Conservation (phyloP, 805 yeast genomes). For the Lipomyces yamadae region DNA sequence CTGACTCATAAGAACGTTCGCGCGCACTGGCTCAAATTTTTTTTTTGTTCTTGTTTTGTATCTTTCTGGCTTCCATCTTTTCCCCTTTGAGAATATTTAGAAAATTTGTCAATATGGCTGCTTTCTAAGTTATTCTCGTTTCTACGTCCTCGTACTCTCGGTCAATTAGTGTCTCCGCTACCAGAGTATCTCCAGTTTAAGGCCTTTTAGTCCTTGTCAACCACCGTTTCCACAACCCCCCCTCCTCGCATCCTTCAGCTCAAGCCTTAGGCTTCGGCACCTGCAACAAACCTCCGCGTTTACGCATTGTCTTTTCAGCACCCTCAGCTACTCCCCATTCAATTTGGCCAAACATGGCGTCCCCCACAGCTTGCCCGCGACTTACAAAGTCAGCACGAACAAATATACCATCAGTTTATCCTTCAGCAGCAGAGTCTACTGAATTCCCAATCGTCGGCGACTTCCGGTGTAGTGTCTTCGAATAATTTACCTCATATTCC, state of each 20-base stretch:
- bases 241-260: slow-evolving; percentile 11
- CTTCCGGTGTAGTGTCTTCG: slow-evolving; percentile 10
- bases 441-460: neutral
- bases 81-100: slow-evolving; percentile 10
- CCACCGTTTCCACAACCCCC: slow-evolving; percentile 9
- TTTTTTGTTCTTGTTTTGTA: slow-evolving; percentile 7
- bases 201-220: slow-evolving; percentile 11
- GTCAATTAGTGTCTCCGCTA: neutral
- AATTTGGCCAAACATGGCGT: slow-evolving; percentile 32
- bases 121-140: slow-evolving; percentile 21
- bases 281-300: slow-evolving; percentile 16
- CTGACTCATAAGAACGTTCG: slow-evolving; percentile 22
- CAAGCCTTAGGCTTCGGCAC: slow-evolving; percentile 16
- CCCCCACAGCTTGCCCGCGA: slow-evolving; percentile 19
- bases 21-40: slow-evolving; percentile 9
- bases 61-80: slow-evolving; percentile 1
- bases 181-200: slow-evolving; percentile 5
- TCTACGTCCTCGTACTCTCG: slow-evolving; percentile 12
- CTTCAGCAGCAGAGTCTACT: slow-evolving; percentile 5
- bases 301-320: slow-evolving; percentile 37
- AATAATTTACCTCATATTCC: slow-evolving; percentile 1
- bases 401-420: neutral
- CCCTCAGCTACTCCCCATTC: slow-evolving; percentile 18
- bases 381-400: slow-evolving; percentile 20
- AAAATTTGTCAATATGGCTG: slow-evolving; percentile 21